Conservation (phyloP, 495 filamentous ascomycete species). For the Xylaria nigripes region DNA sequence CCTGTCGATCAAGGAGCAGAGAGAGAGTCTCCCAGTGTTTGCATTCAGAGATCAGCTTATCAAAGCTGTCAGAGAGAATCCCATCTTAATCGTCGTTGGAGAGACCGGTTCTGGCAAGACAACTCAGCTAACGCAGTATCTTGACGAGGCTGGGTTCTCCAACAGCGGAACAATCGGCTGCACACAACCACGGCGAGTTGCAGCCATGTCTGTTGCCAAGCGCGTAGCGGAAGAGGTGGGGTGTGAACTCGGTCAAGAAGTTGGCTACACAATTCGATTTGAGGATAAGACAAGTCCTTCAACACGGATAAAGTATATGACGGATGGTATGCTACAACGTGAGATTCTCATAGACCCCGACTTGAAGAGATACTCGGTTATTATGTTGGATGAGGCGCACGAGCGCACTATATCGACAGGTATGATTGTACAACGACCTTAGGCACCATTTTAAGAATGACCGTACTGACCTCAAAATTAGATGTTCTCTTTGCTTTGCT, state of each 20-base stretch:
- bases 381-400: slow-evolving; percentile 98
- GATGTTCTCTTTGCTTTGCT: slow-evolving; percentile 91
- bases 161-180: slow-evolving; percentile 92
- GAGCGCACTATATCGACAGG: slow-evolving; percentile 86
- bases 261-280: slow-evolving; percentile 97
- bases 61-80: slow-evolving; percentile 79
- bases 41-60: slow-evolving; percentile 84
- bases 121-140: slow-evolving; percentile 89
- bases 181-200: slow-evolving; percentile 93
- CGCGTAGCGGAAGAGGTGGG: slow-evolving; percentile 96
- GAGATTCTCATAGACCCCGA: slow-evolving; percentile 89
- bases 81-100: slow-evolving; percentile 90
- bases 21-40: slow-evolving; percentile 83
- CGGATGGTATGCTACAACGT: slow-evolving; percentile 94
- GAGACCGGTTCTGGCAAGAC: slow-evolving; percentile 98
- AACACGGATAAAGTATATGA: slow-evolving; percentile 99
- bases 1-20: slow-evolving; percentile 91
- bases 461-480: neutral
- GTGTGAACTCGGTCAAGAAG: slow-evolving; percentile 80
- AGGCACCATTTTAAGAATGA: neutral
- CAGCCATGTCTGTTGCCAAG: slow-evolving; percentile 93
- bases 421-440: neutral
- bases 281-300: slow-evolving; percentile 86
- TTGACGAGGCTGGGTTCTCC: slow-evolving; percentile 86
- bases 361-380: slow-evolving; percentile 80